Evolutionary conservation across 176 grass and related monocot genomes (phyloP).

Genomic region (Cocos nucifera): DNA sequence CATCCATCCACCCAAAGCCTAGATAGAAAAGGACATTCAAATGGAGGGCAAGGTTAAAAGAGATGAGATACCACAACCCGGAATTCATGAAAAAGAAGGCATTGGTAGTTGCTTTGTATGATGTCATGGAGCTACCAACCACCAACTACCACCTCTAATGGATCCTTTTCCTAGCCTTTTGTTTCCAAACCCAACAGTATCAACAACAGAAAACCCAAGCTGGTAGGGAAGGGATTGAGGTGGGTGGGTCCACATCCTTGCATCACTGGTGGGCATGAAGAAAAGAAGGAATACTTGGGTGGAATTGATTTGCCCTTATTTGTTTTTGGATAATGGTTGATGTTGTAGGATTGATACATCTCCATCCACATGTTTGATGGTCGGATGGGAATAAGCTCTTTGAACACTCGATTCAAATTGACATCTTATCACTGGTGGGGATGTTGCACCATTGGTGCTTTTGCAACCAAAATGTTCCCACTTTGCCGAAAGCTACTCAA

Average conservation of each 20-base stretch:
- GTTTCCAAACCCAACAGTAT: conserved; percentile 14
- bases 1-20: conserved; percentile 15
- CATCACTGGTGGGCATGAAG: conserved; percentile 10
- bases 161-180: conserved; percentile 14
- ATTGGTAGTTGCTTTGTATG: conserved; percentile 26
- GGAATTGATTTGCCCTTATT: conserved; percentile 23
- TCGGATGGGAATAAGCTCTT: conserved; percentile 30
- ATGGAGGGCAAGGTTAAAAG: conserved; percentile 13
- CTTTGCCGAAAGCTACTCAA: too few relatives aligned
- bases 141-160: conserved; percentile 41
- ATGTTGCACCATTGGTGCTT: too few relatives aligned
- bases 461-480: too few relatives aligned
- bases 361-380: conserved; percentile 22
- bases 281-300: conserved; percentile 19
- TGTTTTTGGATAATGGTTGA: conserved; percentile 15
- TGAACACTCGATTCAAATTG: conserved; percentile 1
- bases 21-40: conserved; percentile 22
- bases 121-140: conserved; percentile 48
- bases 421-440: too few relatives aligned
- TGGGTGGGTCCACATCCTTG: conserved; percentile 10
- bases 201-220: neutral
- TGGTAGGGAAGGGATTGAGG: neutral
- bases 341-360: conserved; percentile 15
- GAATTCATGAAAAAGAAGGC: conserved; percentile 2
- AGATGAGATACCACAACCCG: conserved; percentile 17